A percentile compares a stretch with the other conserved stretches of the same genome.
Evolutionary conservation across 768 basidiomycete genomes (phyloP).

Genomic region (Suillus tomentosus): DNA sequence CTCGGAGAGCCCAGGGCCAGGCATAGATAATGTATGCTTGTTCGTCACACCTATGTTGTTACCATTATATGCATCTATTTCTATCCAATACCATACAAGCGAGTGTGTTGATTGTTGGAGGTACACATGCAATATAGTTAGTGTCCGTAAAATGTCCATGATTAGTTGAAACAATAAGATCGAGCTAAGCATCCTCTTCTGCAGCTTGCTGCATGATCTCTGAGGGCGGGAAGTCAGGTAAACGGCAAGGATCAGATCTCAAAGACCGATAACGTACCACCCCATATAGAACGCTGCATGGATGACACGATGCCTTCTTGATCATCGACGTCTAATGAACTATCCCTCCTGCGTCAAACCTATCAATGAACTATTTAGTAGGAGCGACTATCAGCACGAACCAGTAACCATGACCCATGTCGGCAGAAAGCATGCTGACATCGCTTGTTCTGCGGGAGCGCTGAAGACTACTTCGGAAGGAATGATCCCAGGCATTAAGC

Average conservation of each 20-base stretch:
- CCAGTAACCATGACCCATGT: conserved; percentile 50
- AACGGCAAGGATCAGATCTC: neutral
- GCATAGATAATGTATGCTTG: neutral
- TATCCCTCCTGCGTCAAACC: conserved; percentile 16
- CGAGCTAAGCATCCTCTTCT: conserved; percentile 38
- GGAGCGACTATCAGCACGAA: conserved; percentile 34
- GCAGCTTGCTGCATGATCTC: conserved; percentile 50
- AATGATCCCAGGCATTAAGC: conserved; percentile 39
- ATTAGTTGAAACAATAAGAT: conserved; percentile 12
- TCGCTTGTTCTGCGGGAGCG: conserved; percentile 59
- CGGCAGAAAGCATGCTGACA: conserved; percentile 58
- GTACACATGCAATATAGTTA: conserved; percentile 18
- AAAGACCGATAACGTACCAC: conserved; percentile 46
- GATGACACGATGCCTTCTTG: conserved; percentile 49
- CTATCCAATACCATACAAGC: conserved; percentile 20
- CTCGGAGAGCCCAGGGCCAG: conserved; percentile 21
- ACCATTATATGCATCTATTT: conserved; percentile 15
- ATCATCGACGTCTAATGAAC: conserved; percentile 17
- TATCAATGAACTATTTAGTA: conserved; percentile 3
- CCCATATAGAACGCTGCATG: conserved; percentile 72
- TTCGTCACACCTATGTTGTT: conserved; percentile 10
- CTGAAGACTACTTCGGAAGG: conserved; percentile 49
- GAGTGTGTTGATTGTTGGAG: conserved; percentile 18
- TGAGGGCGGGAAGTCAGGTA: conserved; percentile 13
- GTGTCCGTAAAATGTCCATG: conserved; percentile 17